Conservation (phyloP, 2,329 filamentous ascomycete genomes). For the Penicillium brevicompactum region DNA sequence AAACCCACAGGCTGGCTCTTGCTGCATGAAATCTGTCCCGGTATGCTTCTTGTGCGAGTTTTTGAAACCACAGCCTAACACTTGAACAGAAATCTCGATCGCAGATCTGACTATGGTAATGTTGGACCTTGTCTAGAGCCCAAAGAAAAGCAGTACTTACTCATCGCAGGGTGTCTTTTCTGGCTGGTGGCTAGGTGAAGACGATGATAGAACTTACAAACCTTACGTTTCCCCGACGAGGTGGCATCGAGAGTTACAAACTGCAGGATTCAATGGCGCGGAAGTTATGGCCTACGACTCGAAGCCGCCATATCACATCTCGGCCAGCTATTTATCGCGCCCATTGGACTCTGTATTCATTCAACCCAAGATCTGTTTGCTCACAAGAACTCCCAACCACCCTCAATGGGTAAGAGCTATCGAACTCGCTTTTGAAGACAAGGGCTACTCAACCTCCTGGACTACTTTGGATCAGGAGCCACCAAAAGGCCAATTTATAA, state of each 20-base stretch:
- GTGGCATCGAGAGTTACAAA: constrained; percentile 5
- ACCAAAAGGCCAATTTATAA: neutral
- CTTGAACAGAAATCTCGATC: constrained; percentile 2
- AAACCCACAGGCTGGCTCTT: constrained; percentile 50
- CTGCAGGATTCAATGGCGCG: constrained; percentile 3
- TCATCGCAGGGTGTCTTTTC: neutral
- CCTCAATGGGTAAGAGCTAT: neutral
- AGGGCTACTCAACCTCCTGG: neutral
- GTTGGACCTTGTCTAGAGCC: neutral
- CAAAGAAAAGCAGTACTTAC: neutral
- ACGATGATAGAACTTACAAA: neutral
- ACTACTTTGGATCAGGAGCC: neutral
- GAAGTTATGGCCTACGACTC: neutral
- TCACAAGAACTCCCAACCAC: neutral
- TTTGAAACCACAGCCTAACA: neutral
- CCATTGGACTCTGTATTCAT: neutral
- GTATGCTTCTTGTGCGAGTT: neutral
- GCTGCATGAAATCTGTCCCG: constrained; percentile 42
- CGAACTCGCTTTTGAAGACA: neutral
- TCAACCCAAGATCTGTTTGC: neutral
- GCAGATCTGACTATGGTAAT: constrained; percentile 5
- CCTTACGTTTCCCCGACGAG: constrained; percentile 2
- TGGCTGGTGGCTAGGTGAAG: constrained; percentile 13
- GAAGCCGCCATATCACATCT: constrained; percentile 1
- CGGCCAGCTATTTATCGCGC: neutral